These are phyloP conservation scores for Heritiera littoralis DNA, from an alignment of 345 rosid species.

Conservation along the genomic window DNA sequence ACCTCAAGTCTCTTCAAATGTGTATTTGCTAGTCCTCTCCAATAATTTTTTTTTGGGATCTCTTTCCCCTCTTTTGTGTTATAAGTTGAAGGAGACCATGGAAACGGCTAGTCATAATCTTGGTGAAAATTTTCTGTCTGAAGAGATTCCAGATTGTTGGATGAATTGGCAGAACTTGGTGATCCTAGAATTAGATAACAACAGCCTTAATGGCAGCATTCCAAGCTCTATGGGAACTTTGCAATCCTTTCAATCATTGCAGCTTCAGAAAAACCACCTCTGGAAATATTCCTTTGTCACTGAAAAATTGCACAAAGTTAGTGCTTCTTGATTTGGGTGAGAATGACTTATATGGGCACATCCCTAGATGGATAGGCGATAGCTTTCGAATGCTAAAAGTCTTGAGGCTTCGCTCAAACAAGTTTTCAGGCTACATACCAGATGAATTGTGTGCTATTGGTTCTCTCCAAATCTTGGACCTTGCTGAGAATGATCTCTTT, in stretches of 20 bases:
- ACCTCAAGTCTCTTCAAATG: conserved; percentile 23
- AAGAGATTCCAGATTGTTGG: conserved; percentile 15
- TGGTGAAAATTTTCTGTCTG: conserved; percentile 15
- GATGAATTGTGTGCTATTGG: not conserved
- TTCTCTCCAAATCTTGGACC: too few species aligned
- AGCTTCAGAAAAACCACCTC: conserved; percentile 16
- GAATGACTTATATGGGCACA: conserved; percentile 13
- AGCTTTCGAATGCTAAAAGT: not conserved
- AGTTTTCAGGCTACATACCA: conserved; percentile 24
- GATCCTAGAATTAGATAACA: conserved; percentile 13
- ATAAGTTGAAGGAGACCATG: not conserved
- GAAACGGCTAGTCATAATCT: not conserved
- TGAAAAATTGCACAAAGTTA: conserved; percentile 4
- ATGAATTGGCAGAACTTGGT: not conserved
- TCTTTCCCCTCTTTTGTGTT: conserved; percentile 17
- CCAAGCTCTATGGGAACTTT: conserved; percentile 22
- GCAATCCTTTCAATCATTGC: not conserved
- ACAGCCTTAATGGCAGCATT: conserved; percentile 21
- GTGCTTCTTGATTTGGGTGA: conserved; percentile 15
- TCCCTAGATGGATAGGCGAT: conserved; percentile 19
- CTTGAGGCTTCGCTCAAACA: conserved; percentile 20
- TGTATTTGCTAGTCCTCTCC: conserved; percentile 21
- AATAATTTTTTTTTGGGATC: conserved; percentile 28
- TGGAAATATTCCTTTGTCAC: conserved; percentile 20
- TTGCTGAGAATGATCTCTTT: too few species aligned